phyloP scores from a whole-genome alignment of 208 protist genomes.

The Jaenimonas drosophilae region DNA sequence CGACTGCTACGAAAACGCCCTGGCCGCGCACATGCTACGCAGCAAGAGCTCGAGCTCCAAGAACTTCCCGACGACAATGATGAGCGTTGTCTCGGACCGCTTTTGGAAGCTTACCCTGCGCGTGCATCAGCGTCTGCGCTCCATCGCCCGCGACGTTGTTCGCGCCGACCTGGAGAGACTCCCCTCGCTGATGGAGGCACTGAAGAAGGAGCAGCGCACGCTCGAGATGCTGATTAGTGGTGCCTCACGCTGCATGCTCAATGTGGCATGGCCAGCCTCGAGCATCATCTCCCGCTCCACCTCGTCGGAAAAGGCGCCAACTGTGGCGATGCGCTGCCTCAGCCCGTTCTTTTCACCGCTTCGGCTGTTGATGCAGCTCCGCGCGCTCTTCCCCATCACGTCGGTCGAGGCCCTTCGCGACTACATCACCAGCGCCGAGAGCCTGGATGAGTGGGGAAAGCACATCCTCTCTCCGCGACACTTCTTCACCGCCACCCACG shows the following conservation, averaged over 20 bases:
- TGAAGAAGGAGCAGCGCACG: too few species aligned
- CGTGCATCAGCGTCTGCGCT: slow-evolving; percentile 45
- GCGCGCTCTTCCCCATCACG: slow-evolving; percentile 47
- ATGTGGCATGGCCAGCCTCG: slow-evolving; percentile 71
- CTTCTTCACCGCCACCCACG: slow-evolving; percentile 26
- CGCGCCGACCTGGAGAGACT: slow-evolving; percentile 8
- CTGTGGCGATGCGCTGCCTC: slow-evolving; percentile 29
- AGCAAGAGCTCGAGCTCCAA: slow-evolving; percentile 1
- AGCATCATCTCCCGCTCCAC: slow-evolving; percentile 55
- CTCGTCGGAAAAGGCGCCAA: slow-evolving; percentile 8
- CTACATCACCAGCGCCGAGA: slow-evolving; percentile 34
- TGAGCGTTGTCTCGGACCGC: slow-evolving; percentile 29
- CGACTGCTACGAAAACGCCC: slow-evolving; percentile 67
- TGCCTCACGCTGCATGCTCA: slow-evolving; percentile 45
- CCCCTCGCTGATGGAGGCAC: too few species aligned
- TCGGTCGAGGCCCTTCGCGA: slow-evolving; percentile 31
- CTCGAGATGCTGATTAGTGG: slow-evolving; percentile 25
- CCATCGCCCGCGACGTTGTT: slow-evolving; percentile 32
- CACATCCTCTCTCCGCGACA: slow-evolving; percentile 44
- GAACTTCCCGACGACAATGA: slow-evolving; percentile 22
- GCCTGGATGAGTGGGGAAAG: slow-evolving; percentile 27
- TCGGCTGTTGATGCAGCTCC: slow-evolving; percentile 44
- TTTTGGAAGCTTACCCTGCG: slow-evolving; percentile 44
- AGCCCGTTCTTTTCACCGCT: slow-evolving; percentile 49
- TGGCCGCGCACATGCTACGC: slow-evolving; percentile 14